A percentile compares a stretch with the other conserved stretches of the same genome.
Evolutionary conservation across 2,329 filamentous ascomycete genomes (phyloP).

Genomic region (Calonectria multiphialidica): DNA sequence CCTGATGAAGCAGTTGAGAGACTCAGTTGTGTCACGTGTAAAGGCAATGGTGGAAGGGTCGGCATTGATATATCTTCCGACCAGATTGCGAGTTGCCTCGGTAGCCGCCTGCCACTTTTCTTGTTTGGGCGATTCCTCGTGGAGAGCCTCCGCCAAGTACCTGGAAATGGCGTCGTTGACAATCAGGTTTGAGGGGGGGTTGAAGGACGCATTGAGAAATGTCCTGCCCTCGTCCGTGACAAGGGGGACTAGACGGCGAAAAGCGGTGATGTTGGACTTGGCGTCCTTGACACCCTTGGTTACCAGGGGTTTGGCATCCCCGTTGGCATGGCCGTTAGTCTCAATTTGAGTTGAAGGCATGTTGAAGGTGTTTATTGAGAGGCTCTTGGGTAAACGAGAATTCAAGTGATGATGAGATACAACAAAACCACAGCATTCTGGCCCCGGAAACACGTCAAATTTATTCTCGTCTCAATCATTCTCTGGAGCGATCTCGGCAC

Average conservation of each 20-base stretch:
- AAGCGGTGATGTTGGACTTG: neutral
- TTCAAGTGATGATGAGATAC: neutral
- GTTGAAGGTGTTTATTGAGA: neutral
- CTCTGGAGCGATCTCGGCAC: neutral
- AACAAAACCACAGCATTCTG: neutral
- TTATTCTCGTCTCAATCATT: neutral
- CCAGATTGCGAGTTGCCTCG: constrained; percentile 35
- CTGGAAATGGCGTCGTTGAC: constrained; percentile 44
- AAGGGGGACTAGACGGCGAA: constrained; percentile 15
- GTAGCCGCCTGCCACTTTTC: constrained; percentile 32
- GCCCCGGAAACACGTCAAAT: neutral
- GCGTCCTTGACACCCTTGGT: neutral
- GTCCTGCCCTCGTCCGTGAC: constrained; percentile 13
- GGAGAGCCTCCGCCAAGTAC: constrained; percentile 42
- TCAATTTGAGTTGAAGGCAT: neutral
- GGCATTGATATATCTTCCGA: constrained; percentile 47
- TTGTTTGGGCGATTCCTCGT: constrained; percentile 39
- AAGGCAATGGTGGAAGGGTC: constrained; percentile 41
- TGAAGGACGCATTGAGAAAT: constrained; percentile 47
- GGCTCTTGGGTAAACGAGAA: neutral
- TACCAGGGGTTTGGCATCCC: neutral
- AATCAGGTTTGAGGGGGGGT: constrained; percentile 47
- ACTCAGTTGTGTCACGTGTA: constrained; percentile 50
- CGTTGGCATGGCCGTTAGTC: neutral
- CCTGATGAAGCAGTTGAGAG: constrained; percentile 43